These are phyloP conservation scores for Fusarium pininemorale DNA, from an alignment of 2,329 filamentous ascomycete genomes.

Conservation along the genomic window DNA sequence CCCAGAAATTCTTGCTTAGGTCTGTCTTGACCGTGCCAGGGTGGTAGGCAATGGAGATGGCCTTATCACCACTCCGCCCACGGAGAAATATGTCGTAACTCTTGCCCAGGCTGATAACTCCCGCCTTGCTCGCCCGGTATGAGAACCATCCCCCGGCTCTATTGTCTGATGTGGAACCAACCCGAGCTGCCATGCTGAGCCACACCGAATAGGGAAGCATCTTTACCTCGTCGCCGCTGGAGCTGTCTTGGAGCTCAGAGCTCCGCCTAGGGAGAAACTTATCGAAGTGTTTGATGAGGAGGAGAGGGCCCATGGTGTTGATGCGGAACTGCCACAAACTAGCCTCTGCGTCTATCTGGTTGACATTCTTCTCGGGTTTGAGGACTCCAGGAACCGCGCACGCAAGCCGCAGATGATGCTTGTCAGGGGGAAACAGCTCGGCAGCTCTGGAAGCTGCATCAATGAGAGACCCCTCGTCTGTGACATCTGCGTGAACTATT, in stretches of 20 bases:
- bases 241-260: constrained; percentile 48
- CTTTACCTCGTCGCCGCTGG: constrained; percentile 31
- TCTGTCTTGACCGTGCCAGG: constrained; percentile 84
- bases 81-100: constrained; percentile 75
- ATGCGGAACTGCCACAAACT: constrained; percentile 76
- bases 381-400: constrained; percentile 78
- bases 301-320: constrained; percentile 77
- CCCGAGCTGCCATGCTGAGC: constrained; percentile 80
- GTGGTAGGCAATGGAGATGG: constrained; percentile 76
- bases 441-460: constrained; percentile 63
- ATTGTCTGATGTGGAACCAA: constrained; percentile 80
- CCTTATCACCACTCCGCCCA: constrained; percentile 66
- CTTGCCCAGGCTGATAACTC: constrained; percentile 75
- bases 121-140: constrained; percentile 81
- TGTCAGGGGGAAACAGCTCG: constrained; percentile 59
- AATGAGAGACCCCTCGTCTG: constrained; percentile 69
- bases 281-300: constrained; percentile 80
- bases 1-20: constrained; percentile 78
- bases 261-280: constrained; percentile 72
- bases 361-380: constrained; percentile 75
- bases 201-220: constrained; percentile 68
- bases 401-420: constrained; percentile 72
- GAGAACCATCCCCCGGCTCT: constrained; percentile 81
- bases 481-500: constrained; percentile 56
- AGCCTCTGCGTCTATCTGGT: constrained; percentile 67